These are phyloP conservation scores for Helenozyma rhizophorensis DNA, from an alignment of 805 yeast species.

Conservation along the genomic window DNA sequence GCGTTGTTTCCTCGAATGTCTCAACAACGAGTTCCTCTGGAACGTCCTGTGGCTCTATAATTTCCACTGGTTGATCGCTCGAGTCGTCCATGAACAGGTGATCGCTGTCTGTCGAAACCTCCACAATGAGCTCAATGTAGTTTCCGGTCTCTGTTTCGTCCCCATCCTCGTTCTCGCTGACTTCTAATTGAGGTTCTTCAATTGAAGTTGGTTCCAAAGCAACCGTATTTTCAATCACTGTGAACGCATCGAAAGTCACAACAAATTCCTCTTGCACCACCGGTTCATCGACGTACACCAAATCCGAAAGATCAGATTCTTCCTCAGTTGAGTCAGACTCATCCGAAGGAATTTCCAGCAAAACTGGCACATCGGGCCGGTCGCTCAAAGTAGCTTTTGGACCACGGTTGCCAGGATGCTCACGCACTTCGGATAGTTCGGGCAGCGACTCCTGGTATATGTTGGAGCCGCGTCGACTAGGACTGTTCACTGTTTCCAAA, in stretches of 20 bases:
- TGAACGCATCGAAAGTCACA: conserved; percentile 8
- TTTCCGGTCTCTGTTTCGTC: too few relatives aligned
- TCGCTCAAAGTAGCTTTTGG: too few relatives aligned
- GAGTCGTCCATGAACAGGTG: too few relatives aligned
- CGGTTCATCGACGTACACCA: conserved; percentile 8
- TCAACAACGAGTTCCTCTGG: conserved; percentile 4
- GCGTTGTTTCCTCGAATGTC: conserved; percentile 7
- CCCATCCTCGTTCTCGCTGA: too few relatives aligned
- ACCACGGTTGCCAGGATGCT: too few relatives aligned
- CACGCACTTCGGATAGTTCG: too few relatives aligned
- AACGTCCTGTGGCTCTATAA: conserved; percentile 10
- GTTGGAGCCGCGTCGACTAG: too few relatives aligned
- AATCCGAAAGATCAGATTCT: not conserved
- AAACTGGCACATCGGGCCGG: conserved; percentile 9
- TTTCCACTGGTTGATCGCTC: conserved; percentile 7
- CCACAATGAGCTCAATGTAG: too few relatives aligned
- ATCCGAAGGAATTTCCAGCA: conserved; percentile 4
- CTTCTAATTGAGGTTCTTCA: conserved; percentile 9
- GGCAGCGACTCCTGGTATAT: too few relatives aligned
- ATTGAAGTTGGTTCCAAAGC: conserved; percentile 9
- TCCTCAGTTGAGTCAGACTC: conserved; percentile 1
- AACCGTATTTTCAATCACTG: conserved; percentile 8
- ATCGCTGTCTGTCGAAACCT: too few relatives aligned
- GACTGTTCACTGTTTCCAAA: too few relatives aligned
- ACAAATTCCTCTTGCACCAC: conserved; percentile 4